Base-by-base conservation (phyloP, 1,284 basidiomycete genomes). In the Sanghuangporus baumii region DNA sequence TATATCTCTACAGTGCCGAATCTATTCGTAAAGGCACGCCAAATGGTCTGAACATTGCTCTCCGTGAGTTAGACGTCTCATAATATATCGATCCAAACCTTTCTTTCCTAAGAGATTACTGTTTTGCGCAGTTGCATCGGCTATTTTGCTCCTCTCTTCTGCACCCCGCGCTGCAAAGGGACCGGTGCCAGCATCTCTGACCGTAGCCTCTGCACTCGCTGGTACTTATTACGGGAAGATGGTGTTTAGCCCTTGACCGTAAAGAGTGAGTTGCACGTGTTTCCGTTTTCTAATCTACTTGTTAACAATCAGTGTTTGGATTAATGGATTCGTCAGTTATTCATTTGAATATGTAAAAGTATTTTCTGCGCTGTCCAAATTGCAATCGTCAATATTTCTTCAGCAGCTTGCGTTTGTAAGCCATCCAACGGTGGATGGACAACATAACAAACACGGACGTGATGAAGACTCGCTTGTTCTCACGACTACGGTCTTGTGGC, bases 1-100 rank as follows among this genome's bases (percentile, higher is more conserved):
- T 93, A 55, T 93, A 89, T 74, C 78, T 91, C 34, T 92, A 83
- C 80, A 87, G 87, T 61, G 90, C 85, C 34, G 81, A 89, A 66
- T 80, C 80, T 68, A 91, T 94, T 69, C 84, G 85, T 64, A 89
- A 83, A 68, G 88, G 89, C 37, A 80, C 82, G 6, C 72, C 84
- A 11, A 86, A 89, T 67, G 91, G 93, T 37, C 76, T 93, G 62
- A 88, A 93, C 71, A 82, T 77, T 41, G 90, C 90, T 57, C 78
- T 91, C 16, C 89, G 90, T 91, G 71, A 73, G 86, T 69, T 38
- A 31, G 51, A 38, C 23, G 41, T 18, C 16, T 46, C 5, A 52
- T 51, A 20, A 40, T 37, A 16, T 16, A 31, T 31, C 26, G 26
- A 31, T 31, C 12, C 41, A n/a, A 8, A 48, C 5, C 12, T 34